A percentile compares a stretch with the other conserved stretches of the same genome.
These are phyloP conservation scores for Rhizoclosmatium globosum DNA, from an alignment of 192 early-diverging fungal genomes.

Conservation along the genomic window DNA sequence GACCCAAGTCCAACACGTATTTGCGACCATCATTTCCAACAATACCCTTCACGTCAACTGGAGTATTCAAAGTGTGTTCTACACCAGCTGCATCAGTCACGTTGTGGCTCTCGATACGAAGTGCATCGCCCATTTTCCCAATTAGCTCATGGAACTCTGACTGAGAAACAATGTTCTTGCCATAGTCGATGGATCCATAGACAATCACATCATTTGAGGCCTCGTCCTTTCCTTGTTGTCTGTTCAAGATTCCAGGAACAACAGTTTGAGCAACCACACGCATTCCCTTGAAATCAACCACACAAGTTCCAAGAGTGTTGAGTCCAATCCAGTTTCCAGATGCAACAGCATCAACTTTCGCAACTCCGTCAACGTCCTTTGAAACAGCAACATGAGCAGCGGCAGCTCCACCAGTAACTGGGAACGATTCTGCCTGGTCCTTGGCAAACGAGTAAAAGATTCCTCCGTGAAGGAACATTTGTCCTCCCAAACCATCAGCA, in stretches of 20 bases:
- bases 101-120: slow-evolving; percentile 84
- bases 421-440: slow-evolving; percentile 87
- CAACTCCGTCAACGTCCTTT: slow-evolving; percentile 94
- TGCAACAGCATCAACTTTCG: slow-evolving; percentile 55
- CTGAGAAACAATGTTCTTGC: slow-evolving; percentile 72
- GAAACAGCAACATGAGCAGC: slow-evolving; percentile 92
- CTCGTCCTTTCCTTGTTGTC: slow-evolving; percentile 54
- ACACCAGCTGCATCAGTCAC: slow-evolving; percentile 74
- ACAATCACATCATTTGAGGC: slow-evolving; percentile 63
- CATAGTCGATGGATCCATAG: slow-evolving; percentile 92
- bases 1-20: slow-evolving; percentile 93
- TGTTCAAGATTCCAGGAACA: slow-evolving; percentile 79
- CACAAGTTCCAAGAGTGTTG: slow-evolving; percentile 87
- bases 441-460: slow-evolving; percentile 94
- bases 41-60: slow-evolving; percentile 92
- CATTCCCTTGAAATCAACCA: slow-evolving; percentile 91
- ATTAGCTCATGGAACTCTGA: slow-evolving; percentile 78
- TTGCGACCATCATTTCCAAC: slow-evolving; percentile 89
- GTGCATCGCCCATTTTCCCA: slow-evolving; percentile 75
- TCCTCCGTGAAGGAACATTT: slow-evolving; percentile 92
- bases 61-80: slow-evolving; percentile 74
- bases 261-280: slow-evolving; percentile 94
- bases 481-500: slow-evolving; percentile 10
- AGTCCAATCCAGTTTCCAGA: slow-evolving; percentile 78
- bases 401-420: slow-evolving; percentile 82